These are phyloP conservation scores for Typha latifolia DNA, from an alignment of 176 grass and related monocot species.

Conservation along the genomic window DNA sequence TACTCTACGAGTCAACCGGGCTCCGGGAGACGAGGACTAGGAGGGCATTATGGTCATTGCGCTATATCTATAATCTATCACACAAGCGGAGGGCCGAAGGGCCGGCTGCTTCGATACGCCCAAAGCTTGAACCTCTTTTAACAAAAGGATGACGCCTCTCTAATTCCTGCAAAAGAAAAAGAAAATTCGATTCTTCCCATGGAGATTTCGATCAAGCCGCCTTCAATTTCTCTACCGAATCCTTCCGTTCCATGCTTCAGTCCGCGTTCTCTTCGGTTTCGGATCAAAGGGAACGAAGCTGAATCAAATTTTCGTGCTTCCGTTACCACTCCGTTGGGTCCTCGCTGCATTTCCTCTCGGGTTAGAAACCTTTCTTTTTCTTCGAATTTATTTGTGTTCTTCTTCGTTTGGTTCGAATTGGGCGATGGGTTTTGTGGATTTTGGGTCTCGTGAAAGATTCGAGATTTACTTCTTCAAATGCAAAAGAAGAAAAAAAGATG, in stretches of 20 bases:
- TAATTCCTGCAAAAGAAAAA: too few relatives aligned
- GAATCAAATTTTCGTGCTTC: neutral
- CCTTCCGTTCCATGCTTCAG: slow-evolving; percentile 2
- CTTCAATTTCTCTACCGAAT: neutral
- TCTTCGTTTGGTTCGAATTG: neutral
- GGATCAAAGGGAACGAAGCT: slow-evolving; percentile 3
- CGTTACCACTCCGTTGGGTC: neutral
- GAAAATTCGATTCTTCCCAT: neutral
- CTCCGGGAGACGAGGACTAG: too few relatives aligned
- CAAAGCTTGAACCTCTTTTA: too few relatives aligned
- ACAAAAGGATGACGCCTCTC: too few relatives aligned
- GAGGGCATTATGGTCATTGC: too few relatives aligned
- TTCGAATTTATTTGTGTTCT: slow-evolving; percentile 1
- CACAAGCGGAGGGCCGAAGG: too few relatives aligned
- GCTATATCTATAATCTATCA: too few relatives aligned
- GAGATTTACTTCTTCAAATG: neutral
- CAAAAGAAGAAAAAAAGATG: neutral
- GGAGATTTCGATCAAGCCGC: slow-evolving; percentile 26
- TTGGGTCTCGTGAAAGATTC: neutral
- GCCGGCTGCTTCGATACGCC: too few relatives aligned
- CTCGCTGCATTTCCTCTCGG: slow-evolving; percentile 31
- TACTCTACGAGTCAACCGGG: too few relatives aligned
- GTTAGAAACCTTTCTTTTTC: neutral
- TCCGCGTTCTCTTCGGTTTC: neutral
- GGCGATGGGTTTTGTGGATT: neutral